A percentile compares a stretch with the other conserved stretches of the same genome.
Conservation (phyloP, 345 rosid genomes). For the Populus davidiana region DNA sequence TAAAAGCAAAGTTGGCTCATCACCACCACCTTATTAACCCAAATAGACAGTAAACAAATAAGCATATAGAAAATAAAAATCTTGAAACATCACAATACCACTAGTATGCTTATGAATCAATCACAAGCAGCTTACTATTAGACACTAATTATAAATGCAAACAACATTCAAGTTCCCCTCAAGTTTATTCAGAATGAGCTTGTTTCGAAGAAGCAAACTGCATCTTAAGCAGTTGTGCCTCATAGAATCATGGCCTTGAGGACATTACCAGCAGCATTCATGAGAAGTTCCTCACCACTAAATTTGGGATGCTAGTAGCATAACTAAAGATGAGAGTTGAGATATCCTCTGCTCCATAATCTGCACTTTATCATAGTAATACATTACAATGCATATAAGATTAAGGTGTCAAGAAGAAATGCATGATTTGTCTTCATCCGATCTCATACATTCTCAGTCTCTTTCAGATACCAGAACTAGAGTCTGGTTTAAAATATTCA, state of each 20-base stretch:
- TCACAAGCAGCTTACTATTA: neutral
- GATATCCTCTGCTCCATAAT: constrained; percentile 37
- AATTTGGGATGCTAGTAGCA: constrained; percentile 53
- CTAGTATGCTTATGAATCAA: neutral
- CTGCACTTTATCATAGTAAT: constrained; percentile 40
- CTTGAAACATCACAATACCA: neutral
- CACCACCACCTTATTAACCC: neutral
- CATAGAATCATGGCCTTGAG: constrained; percentile 27
- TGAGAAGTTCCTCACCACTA: constrained; percentile 67
- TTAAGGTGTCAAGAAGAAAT: constrained; percentile 3
- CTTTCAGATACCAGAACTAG: neutral
- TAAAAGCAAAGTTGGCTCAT: neutral
- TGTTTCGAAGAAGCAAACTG: constrained; percentile 20
- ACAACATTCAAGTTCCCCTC: neutral
- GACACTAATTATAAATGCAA: neutral
- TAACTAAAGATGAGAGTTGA: constrained; percentile 59
- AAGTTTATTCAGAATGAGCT: neutral
- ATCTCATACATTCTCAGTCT: neutral
- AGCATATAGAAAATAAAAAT: neutral
- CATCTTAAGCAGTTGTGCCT: constrained; percentile 17
- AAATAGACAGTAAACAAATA: neutral
- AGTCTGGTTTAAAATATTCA: neutral
- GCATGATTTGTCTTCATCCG: neutral
- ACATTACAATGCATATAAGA: neutral
- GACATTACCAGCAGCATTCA: constrained; percentile 45